Percentiles rank a stretch among this genome's conserved stretches.
These are phyloP conservation scores for Ilyonectria mors-panacis DNA, from an alignment of 2,329 filamentous ascomycete species.

Conservation along the genomic window DNA sequence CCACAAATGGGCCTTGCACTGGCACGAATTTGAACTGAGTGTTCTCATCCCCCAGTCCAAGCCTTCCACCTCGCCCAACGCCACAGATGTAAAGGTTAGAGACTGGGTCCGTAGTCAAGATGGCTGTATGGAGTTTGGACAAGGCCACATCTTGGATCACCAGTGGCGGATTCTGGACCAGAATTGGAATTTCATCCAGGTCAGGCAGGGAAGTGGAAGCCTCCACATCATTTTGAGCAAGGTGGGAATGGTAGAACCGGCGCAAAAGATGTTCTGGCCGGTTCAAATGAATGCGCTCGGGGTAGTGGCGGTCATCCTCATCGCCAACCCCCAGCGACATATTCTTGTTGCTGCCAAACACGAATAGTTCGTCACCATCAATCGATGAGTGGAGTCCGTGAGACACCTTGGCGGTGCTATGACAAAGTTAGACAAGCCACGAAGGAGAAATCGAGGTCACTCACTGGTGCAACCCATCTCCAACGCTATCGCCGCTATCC, in stretches of 20 bases:
- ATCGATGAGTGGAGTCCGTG: slow-evolving; percentile 39
- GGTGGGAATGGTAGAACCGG: slow-evolving; percentile 79
- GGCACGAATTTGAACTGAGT: slow-evolving; percentile 90
- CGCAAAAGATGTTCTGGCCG: slow-evolving; percentile 84
- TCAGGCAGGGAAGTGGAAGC: slow-evolving; percentile 46
- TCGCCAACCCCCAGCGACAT: slow-evolving; percentile 94
- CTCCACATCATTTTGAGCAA: slow-evolving; percentile 62
- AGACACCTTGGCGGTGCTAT: slow-evolving; percentile 39
- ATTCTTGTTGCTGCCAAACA: slow-evolving; percentile 98
- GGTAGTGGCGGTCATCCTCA: slow-evolving; percentile 93
- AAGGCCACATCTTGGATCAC: slow-evolving; percentile 86
- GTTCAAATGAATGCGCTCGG: slow-evolving; percentile 83
- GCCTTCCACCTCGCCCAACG: slow-evolving; percentile 88
- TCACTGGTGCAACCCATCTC: slow-evolving; percentile 48
- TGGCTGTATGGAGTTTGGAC: slow-evolving; percentile 92
- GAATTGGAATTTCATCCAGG: slow-evolving; percentile 74
- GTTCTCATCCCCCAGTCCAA: slow-evolving; percentile 91
- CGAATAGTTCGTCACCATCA: slow-evolving; percentile 86
- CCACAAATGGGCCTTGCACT: slow-evolving; percentile 81
- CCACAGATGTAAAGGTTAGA: slow-evolving; percentile 95
- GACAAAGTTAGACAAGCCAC: slow-evolving; percentile 29
- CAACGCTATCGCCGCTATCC: slow-evolving; percentile 67
- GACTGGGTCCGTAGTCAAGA: slow-evolving; percentile 88
- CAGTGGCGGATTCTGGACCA: slow-evolving; percentile 80
- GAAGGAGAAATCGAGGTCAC: slow-evolving; percentile 32